Conservation (phyloP, 208 protist species). For the Leishmania turanica region DNA sequence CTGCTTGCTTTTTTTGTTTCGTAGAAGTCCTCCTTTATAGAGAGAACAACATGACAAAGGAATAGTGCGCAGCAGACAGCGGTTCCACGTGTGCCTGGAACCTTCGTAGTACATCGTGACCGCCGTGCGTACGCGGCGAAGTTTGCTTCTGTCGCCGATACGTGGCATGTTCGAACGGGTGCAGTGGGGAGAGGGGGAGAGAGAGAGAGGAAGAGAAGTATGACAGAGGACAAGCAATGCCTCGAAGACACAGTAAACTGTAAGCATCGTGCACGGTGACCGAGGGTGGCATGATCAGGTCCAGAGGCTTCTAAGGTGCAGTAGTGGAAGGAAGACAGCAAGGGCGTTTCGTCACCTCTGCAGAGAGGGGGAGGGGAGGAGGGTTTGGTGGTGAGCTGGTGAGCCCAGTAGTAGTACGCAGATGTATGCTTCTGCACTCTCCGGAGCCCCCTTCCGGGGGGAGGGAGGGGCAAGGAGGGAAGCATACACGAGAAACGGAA, state of each 20-base stretch:
- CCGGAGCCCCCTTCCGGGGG: not conserved
- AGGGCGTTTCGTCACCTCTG: not conserved
- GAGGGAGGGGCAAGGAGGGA: not conserved
- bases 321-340: not conserved
- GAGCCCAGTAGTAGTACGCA: not conserved
- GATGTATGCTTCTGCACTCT: not conserved
- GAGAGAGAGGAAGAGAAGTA: no score
- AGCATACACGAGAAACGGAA: not conserved
- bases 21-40: not conserved
- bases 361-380: not conserved
- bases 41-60: not conserved
- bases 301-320: not conserved
- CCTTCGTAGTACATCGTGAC: not conserved
- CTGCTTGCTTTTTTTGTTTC: no score
- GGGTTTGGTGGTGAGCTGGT: not conserved
- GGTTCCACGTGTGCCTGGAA: not conserved
- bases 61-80: not conserved
- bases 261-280: not conserved
- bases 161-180: not conserved
- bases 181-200: not conserved
- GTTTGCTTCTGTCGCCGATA: not conserved
- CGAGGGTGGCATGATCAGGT: not conserved
- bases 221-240: not conserved
- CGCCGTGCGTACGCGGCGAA: not conserved
- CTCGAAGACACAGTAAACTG: not conserved